Evolutionary conservation across 805 yeast species (phyloP).

Genomic region (Debaryomyces tyrocola): DNA sequence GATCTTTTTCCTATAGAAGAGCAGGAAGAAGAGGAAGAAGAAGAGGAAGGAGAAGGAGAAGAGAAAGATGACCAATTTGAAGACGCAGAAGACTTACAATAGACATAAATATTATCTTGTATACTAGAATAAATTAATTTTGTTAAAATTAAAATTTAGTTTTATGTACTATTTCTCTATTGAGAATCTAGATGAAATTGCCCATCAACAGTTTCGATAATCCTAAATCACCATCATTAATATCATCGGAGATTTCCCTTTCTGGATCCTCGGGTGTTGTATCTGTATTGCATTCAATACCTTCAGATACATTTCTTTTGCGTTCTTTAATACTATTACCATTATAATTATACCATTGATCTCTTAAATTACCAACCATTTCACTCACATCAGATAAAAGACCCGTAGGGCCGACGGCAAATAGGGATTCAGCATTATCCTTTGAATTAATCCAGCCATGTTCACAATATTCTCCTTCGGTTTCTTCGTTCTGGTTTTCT

Average conservation of each 20-base stretch:
- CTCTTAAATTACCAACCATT: conserved; percentile 47
- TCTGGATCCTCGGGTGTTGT: background rate
- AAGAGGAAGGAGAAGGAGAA: conserved; percentile 18
- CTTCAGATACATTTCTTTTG: background rate
- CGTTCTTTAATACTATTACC: conserved; percentile 2
- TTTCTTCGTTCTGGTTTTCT: conserved; percentile 13
- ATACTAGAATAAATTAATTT: conserved; percentile 4
- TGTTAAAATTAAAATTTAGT: too few species aligned
- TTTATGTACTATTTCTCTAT: too few species aligned
- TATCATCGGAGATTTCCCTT: background rate
- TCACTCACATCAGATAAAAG: conserved; percentile 65
- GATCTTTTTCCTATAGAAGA: conserved; percentile 51
- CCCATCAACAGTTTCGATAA: conserved; percentile 18
- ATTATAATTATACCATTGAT: conserved; percentile 28
- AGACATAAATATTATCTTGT: conserved; percentile 1
- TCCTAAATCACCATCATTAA: conserved; percentile 12
- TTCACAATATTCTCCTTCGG: conserved; percentile 18
- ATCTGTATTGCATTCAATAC: background rate
- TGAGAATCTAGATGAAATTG: conserved; percentile 15
- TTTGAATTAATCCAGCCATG: conserved; percentile 54
- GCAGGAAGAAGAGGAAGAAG: conserved; percentile 25
- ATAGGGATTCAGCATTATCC: conserved; percentile 39
- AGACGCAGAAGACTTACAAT: conserved; percentile 5
- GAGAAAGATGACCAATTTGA: conserved; percentile 17
- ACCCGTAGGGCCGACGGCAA: conserved; percentile 70